Percentiles rank a stretch among this genome's conserved stretches.
Evolutionary conservation across 768 basidiomycete genomes (phyloP).

Genomic region (Pleurotus tuoliensis): DNA sequence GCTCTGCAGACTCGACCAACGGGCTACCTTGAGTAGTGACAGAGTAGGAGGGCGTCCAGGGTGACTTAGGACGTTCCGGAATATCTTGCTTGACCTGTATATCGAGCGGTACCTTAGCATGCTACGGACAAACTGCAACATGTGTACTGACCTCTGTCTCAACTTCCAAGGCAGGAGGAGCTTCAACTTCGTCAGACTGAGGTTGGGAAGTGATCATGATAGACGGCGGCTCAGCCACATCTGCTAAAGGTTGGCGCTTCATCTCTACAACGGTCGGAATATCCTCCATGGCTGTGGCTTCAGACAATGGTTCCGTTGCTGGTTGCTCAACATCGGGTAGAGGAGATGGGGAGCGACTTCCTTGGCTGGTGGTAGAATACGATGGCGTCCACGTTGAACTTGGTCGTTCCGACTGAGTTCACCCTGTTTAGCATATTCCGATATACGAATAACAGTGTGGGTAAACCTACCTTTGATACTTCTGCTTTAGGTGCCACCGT

Average conservation of each 20-base stretch:
- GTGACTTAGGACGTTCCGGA: conserved; percentile 5
- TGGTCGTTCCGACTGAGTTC: conserved; percentile 14
- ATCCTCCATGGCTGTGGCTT: not conserved
- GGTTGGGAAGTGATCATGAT: too few relatives aligned
- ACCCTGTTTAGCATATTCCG: too few relatives aligned
- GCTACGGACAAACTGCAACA: not conserved
- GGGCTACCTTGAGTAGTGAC: conserved; percentile 17
- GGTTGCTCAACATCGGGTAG: not conserved
- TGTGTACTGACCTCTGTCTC: not conserved
- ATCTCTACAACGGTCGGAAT: not conserved
- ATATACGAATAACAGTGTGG: too few relatives aligned
- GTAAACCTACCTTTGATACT: too few relatives aligned
- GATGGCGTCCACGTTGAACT: conserved; percentile 34
- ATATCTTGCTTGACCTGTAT: not conserved
- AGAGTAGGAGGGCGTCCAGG: conserved; percentile 21
- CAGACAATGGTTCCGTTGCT: not conserved
- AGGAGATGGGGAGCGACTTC: conserved; percentile 16
- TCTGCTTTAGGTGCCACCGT: too few relatives aligned
- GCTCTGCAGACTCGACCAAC: conserved; percentile 11
- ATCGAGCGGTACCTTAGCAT: not conserved
- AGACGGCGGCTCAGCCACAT: too few relatives aligned
- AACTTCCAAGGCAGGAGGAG: not conserved
- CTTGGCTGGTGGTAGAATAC: conserved; percentile 32
- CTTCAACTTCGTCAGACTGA: not conserved
- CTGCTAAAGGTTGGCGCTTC: too few relatives aligned